A percentile compares a stretch with the other conserved stretches of the same genome.
Conservation (phyloP, 208 protist species). For the Blastocrithidia nonstop region DNA sequence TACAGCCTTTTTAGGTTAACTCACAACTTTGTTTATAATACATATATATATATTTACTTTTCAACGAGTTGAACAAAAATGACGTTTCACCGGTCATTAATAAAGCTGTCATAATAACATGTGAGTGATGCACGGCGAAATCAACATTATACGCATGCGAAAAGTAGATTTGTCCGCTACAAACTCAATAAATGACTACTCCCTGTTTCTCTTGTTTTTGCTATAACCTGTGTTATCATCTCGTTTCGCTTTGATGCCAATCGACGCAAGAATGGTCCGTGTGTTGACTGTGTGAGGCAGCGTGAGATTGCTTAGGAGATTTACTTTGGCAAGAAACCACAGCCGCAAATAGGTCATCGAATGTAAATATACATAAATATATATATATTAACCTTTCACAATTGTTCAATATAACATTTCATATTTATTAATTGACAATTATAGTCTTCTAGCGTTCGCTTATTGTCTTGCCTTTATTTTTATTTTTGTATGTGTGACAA, state of each 20-base stretch:
- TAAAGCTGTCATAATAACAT: no score
- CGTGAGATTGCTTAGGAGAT: slow-evolving; percentile 74
- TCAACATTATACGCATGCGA: no score
- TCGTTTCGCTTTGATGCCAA: slow-evolving; percentile 57
- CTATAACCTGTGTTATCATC: slow-evolving; percentile 36
- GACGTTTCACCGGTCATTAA: no score
- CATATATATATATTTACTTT: no score
- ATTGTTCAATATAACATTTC: background rate
- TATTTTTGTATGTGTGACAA: background rate
- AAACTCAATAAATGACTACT: slow-evolving; percentile 29
- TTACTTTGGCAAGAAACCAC: slow-evolving; percentile 46
- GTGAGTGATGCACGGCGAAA: no score
- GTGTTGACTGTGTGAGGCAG: slow-evolving; percentile 65
- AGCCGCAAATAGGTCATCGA: slow-evolving; percentile 30
- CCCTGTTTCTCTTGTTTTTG: slow-evolving; percentile 41
- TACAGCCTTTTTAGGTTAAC: no score
- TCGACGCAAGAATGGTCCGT: slow-evolving; percentile 42
- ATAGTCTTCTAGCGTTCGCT: no score
- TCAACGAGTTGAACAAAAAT: no score
- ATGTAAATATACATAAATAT: slow-evolving; percentile 8
- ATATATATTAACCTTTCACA: background rate
- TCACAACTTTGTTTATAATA: no score
- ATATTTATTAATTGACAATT: background rate
- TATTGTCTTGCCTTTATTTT: background rate
- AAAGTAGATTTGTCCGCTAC: no score